Percentiles rank a stretch among this genome's conserved stretches.
phyloP scores from a whole-genome alignment of 768 basidiomycete genomes.

The Lentinula detonsa region DNA sequence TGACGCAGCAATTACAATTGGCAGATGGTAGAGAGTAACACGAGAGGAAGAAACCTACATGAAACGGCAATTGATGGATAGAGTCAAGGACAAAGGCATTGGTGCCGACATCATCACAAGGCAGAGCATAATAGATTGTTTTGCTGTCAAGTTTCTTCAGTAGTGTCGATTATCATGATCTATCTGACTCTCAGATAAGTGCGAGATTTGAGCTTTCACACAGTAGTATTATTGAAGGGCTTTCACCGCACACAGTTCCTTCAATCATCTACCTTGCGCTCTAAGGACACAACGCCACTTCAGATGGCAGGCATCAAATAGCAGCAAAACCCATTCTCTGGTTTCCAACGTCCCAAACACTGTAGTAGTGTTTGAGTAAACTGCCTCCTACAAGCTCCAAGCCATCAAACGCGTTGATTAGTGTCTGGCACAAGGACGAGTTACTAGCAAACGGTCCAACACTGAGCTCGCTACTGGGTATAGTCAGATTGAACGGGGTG shows the following conservation, averaged over 20 bases:
- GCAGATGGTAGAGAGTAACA: neutral
- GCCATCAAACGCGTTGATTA: conserved; percentile 54
- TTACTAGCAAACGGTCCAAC: conserved; percentile 52
- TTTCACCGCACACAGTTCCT: too few species aligned
- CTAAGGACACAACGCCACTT: too few species aligned
- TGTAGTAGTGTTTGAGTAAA: conserved; percentile 55
- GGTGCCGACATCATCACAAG: too few species aligned
- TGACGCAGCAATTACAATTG: neutral
- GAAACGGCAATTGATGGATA: neutral
- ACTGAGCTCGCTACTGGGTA: conserved; percentile 50
- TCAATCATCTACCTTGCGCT: too few species aligned
- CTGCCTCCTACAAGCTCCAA: conserved; percentile 48
- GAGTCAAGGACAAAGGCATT: too few species aligned
- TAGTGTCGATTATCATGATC: too few species aligned
- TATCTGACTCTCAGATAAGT: too few species aligned
- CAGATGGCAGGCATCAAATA: conserved; percentile 14
- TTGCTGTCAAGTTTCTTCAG: too few species aligned
- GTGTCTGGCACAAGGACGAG: conserved; percentile 44
- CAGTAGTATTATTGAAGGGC: too few species aligned
- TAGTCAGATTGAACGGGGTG: conserved; percentile 46
- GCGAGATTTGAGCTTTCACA: too few species aligned
- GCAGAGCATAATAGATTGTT: too few species aligned
- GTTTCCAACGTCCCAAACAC: conserved; percentile 48
- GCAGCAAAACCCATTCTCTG: conserved; percentile 48
- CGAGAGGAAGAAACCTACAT: neutral